Evolutionary conservation across 768 basidiomycete species (phyloP), one percentile per base, ranked within the genome.

Genomic region (Leucocoprinus birnbaumii): DNA sequence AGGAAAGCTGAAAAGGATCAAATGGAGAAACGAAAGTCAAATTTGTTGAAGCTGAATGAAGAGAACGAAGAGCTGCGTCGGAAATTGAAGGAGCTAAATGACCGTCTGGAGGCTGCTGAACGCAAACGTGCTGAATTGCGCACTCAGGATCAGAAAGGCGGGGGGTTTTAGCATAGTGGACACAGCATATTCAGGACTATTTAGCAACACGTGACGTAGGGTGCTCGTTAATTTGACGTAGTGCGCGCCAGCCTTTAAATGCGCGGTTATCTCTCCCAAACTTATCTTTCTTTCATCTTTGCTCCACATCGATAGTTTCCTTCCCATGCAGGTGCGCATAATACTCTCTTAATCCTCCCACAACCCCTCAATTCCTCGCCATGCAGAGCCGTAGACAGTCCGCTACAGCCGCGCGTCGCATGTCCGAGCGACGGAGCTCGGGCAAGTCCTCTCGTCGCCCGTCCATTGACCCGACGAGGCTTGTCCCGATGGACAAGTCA

Each of bases 401-500:
- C 19, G 74, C 75, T 8, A 75, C 53, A 16, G 74, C 53, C 26
- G 57, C 21, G 9, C 53, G 76, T 24, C 70, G 75, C 22, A 50
- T 58, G 42, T 74, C 75, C 19, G 81, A 80, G 37, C 74, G 79
- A 44, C 74, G 79, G 26, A 72, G 70, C 57, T 83, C 84, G 21
- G 64, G 68, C 25, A 55, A 18, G 46, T 55, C 75, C 37, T 88
- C 86, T 24, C 79, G 89, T 58, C 78, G 86, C 42, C 74, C 78
- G 0, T 90, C 89, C 53, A 91, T 91, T 65, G 89, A 91, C 67
- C 89, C 89, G 52, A 80, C 80, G 62, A 80, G 79, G 70, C 80
- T 91, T 57, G 61, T 90, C 55, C 87, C 84, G 34, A 91, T 91
- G 86, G 84, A 89, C 78, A 90, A 83, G 89, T 89, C 65, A 60